Base-by-base conservation (phyloP, 345 rosid genomes). In the Boechera stricta region DNA sequence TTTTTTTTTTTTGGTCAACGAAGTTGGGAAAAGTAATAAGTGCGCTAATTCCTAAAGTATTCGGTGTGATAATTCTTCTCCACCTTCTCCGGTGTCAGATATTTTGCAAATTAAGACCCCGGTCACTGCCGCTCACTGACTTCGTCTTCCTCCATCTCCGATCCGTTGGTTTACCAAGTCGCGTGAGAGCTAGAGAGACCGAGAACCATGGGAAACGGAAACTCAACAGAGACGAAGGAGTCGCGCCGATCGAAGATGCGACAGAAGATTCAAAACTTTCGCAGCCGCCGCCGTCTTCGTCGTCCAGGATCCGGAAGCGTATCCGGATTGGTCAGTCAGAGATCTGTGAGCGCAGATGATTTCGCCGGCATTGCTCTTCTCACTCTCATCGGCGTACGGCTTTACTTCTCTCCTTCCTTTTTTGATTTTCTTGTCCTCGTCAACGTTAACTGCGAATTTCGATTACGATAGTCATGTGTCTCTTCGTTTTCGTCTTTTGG, bases 321-420 rank as follows among this genome's bases (percentile, higher is more conserved):
- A 6, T 47, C 62, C 9, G 79, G 82, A 13, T 67, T 75, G 11
- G 64, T 74, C 7, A 71, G 35, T 59, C 72, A 54, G 64, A 91
- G 82, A 64, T 80, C 82, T 24, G 62, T 77, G 32, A 72, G 80
- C 16, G 87, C 85, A 10, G 97, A 92, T 1, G 92, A 89, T 82
- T 89, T 94, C 77, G 86, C 91, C 49, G 98, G 98, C 79, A 89
- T 94, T 53, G 97, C 98, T 73, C 92, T 87, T 76, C 90, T 94
- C 68, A 86, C 92, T 69, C 77, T 94, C 9, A 74, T 87, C 39
- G 67, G 86, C 35, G 98, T 91, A 84, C 31, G 74, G 72, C 12
- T n/a, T 36, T 38, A 16, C 35, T 72, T 44, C 11, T 47, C 65
- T 56, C 45, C 16, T 31, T 13, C 0, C 36, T 39, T 39, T 39